These are phyloP conservation scores for Trichoderma hamatum DNA, from an alignment of 2,329 filamentous ascomycete species.

Conservation along the genomic window DNA sequence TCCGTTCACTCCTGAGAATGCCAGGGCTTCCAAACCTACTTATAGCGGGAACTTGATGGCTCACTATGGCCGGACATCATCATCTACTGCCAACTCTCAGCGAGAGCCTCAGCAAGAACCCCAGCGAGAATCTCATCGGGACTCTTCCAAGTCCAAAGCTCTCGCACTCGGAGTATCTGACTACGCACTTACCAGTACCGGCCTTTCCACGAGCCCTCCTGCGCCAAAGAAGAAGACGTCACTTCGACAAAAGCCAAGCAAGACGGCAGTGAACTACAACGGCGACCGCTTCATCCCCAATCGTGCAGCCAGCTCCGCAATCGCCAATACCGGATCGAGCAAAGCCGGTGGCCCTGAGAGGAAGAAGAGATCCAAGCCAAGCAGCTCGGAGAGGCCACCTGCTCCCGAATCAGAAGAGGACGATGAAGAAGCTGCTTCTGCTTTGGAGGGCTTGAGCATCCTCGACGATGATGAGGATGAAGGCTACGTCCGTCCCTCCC, in stretches of 20 bases:
- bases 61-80: constrained; percentile 71
- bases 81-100: constrained; percentile 62
- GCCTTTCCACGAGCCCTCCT: constrained; percentile 62
- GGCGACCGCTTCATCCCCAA: constrained; percentile 97
- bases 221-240: constrained; percentile 59
- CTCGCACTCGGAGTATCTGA: constrained; percentile 92
- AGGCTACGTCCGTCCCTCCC: constrained; percentile 76
- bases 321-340: constrained; percentile 76
- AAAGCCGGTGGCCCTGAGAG: constrained; percentile 77
- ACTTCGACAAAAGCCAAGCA: constrained; percentile 62
- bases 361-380: constrained; percentile 67
- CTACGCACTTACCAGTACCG: constrained; percentile 86
- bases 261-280: constrained; percentile 78
- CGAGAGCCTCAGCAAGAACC: constrained; percentile 66
- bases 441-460: constrained; percentile 78
- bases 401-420: constrained; percentile 79
- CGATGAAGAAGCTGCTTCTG: constrained; percentile 66
- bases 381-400: constrained; percentile 69
- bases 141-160: constrained; percentile 90
- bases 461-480: constrained; percentile 65
- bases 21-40: constrained; percentile 67
- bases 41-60: constrained; percentile 79
- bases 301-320: constrained; percentile 84
- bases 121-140: constrained; percentile 58
- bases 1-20: constrained; percentile 75